Base-by-base conservation (phyloP, 2,329 filamentous ascomycete species). In the Colletotrichum coccodes region DNA sequence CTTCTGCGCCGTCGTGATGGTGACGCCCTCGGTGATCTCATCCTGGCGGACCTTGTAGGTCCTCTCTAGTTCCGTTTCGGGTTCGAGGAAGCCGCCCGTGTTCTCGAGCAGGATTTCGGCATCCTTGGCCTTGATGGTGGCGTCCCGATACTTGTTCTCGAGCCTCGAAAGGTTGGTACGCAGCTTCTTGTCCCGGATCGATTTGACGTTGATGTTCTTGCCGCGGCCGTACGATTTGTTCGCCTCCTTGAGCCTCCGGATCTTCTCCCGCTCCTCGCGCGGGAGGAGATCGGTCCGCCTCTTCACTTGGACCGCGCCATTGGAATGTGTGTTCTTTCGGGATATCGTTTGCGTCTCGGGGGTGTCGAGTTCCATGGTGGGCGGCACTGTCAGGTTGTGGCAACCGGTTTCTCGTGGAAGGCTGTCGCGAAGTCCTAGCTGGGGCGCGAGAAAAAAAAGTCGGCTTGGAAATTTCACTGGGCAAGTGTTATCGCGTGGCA, bases 61-160 rank as follows among this genome's bases (percentile, higher is more conserved):
- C 77, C 91, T 86, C 80, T 99, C 96, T 70, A 99, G 86, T 78
- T 95, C 95, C 30, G 87, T 88, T 79, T 99, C 96, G 1, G 95
- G 87, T 80, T 98, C 94, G 64, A 99, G 84, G 75, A 97, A 97
- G 7, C 96, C 96, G 12, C 88, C 84, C 7, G 91, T 89, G 78
- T 97, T 94, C 80, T 98, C 95, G 62, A 97, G 88, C 74, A 99
- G 83, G 65, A 99, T 96, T 81, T 99, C 96, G 26, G 95, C 94
- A 85, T 98, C 95, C 81, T 97, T 97, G 18, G 96, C 94, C 79
- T 93, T 91, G 40, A 97, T 80, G 1, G 92, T 85, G 1, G 95
- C 95, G 74, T 92, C 88, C 75, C 94, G 89, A 81, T 94, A 95
- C 79, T 96, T 96, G 68, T 84, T 84, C 78, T 99, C 96, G 52